These are phyloP conservation scores for Neltuma alba DNA, from an alignment of 306 rosid species.

Conservation along the genomic window DNA sequence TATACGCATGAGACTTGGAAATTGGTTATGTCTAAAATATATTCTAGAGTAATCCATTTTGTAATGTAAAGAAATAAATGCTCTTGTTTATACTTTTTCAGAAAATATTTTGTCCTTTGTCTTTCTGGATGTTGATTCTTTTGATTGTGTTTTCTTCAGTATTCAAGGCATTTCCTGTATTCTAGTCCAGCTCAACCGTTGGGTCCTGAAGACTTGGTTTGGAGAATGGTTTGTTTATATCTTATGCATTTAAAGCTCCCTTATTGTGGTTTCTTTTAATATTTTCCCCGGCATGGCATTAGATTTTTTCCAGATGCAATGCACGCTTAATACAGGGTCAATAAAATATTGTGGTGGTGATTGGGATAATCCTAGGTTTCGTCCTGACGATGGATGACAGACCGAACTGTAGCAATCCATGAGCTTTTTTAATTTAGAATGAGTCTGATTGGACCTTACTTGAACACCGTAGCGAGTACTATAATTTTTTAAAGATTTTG, in stretches of 20 bases:
- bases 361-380: neutral
- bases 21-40: neutral
- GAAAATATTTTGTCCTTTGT: slow-evolving; percentile 9
- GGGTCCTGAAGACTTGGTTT: slow-evolving; percentile 96
- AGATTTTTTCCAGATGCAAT: neutral
- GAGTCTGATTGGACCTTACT: neutral
- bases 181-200: slow-evolving; percentile 91
- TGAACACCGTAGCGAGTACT: neutral
- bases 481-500: neutral
- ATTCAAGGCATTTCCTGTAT: slow-evolving; percentile 82
- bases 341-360: neutral
- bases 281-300: neutral
- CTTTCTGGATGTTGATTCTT: slow-evolving; percentile 29
- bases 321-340: slow-evolving; percentile 15
- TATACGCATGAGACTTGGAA: neutral
- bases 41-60: slow-evolving; percentile 11
- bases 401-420: neutral
- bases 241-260: slow-evolving; percentile 21
- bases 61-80: neutral
- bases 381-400: neutral
- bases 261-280: neutral
- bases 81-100: slow-evolving; percentile 3
- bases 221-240: slow-evolving; percentile 84
- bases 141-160: slow-evolving; percentile 49
- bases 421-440: neutral